Evolutionary conservation across 495 filamentous ascomycete genomes (phyloP).

Genomic region (Entonaema liquescens): DNA sequence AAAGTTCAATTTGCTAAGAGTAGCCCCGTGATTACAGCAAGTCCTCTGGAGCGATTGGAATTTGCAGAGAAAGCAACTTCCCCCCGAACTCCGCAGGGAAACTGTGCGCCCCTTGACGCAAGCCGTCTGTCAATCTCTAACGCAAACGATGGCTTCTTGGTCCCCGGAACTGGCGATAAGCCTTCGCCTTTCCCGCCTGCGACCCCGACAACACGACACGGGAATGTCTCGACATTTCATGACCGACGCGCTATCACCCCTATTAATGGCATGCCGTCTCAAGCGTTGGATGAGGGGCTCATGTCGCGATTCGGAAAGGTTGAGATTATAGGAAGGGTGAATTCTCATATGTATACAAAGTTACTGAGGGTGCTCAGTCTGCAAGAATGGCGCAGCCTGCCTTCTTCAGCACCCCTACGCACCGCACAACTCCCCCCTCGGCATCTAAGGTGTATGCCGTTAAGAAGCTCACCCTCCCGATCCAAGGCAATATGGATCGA

Average conservation of each 20-base stretch:
- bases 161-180: conserved; percentile 32
- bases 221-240: conserved; percentile 41
- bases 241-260: conserved; percentile 53
- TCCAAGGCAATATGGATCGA: conserved; percentile 76
- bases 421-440: conserved; percentile 51
- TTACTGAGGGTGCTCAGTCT: conserved; percentile 56
- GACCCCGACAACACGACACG: conserved; percentile 78
- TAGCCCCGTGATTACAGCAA: conserved; percentile 56
- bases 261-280: conserved; percentile 46
- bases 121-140: conserved; percentile 80
- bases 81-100: conserved; percentile 82
- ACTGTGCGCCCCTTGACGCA: conserved; percentile 78
- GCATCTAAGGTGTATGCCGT: conserved; percentile 78
- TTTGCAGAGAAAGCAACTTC: conserved; percentile 60
- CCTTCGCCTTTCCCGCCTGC: conserved; percentile 69
- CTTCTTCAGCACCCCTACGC: conserved; percentile 45
- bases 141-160: conserved; percentile 50
- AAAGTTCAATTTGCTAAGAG: conserved; percentile 56
- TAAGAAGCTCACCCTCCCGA: conserved; percentile 88
- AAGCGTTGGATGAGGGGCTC: conserved; percentile 74
- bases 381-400: conserved; percentile 28
- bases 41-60: conserved; percentile 58
- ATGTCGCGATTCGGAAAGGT: conserved; percentile 77
- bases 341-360: conserved; percentile 91
- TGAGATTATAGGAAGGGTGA: conserved; percentile 82